Evolutionary conservation across 2,329 filamentous ascomycete species (phyloP), one percentile per base, ranked within the genome.

Genomic region (Fusarium hostae): DNA sequence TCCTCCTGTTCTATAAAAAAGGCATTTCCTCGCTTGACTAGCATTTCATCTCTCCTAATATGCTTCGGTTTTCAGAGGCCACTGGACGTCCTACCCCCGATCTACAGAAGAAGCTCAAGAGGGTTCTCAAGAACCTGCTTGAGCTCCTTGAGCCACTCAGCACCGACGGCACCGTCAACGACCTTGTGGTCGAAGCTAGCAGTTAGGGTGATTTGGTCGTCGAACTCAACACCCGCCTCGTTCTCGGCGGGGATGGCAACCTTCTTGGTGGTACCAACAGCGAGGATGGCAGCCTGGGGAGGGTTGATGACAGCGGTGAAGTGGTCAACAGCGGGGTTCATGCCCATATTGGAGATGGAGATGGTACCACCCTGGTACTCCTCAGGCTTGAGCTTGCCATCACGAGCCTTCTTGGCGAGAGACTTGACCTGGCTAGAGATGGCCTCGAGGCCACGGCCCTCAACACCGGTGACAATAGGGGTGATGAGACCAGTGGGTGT

Each of bases 301-400:
- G 97, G 96, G 90, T 99, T 99, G 89, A 99, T 97, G 80, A 99
- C 93, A 76, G 96, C 96, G 57, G 96, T 98, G 86, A 99, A 99
- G 82, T 95, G 90, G 85, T 98, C 95, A 71, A 99, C 92, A 55
- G 96, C 95, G 51, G 91, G 81, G 89, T 99, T 99, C 96, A 99
- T 99, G 84, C 96, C 96, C 96, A 99, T 97, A 90, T 99, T 99
- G 86, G 94, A 97, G 85, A 99, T 98, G 83, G 95, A 98, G 86
- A 99, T 97, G 82, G 94, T 97, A 82, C 96, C 96, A 62, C 96
- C 96, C 88, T 98, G 95, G 90, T 97, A 99, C 86, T 99, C 95
- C 84, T 99, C 95, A 51, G 96, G 96, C 92, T 98, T 98, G 78
- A 99, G 92, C 91, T 98, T 99, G 85, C 94, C 93, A 77, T 98